Evolutionary conservation across 306 rosid species (phyloP), one percentile per base, ranked within the genome.

Genomic region (Acmispon strigosus): DNA sequence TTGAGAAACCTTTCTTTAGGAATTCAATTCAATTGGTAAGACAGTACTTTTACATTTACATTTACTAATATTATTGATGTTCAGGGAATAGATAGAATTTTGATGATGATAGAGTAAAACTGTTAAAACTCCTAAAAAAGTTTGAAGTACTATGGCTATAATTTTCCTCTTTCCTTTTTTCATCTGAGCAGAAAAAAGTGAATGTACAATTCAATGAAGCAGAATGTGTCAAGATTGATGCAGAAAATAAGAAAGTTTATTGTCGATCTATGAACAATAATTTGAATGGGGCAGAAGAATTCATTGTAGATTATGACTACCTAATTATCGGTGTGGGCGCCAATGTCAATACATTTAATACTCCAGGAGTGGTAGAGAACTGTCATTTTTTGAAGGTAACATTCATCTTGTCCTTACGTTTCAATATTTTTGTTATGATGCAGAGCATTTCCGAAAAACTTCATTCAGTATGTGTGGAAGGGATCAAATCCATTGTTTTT

Each of bases 361-460:
- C 99, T 51, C 99, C 99, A 44, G 99, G 99, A 39, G 99, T 94
- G 52, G 71, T 61, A 61, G 99, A 94, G 82, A 81, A 94, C 77
- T 94, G 99, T 70, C 99, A 91, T 63, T 94, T 94, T 80, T 82
- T 94, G 82, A 94, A 94, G 96, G 99, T 94, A 58, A 19, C 10
- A 61, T 17, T 32, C 42, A 32, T 73, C 43, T 41, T 62, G 41
- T 20, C 19, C 61, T 51, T 74, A 58, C 62, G 60, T 73, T 13
- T 44, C 6, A 15, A 50, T 22, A 12, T 32, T 27, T 27, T 32
- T 59, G 45, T 48, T 15, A 53, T 37, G 6, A 10, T 2, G 17
- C 27, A 8, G 50, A 27, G 15, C 37, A 43, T 52, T 24, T 36
- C 39, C 37, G 51, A 17, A 65, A 42, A 51, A 44, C 48, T 41